phyloP scores from a whole-genome alignment of 108 stramenopile genomes.

The Skeletonema tropicum region DNA sequence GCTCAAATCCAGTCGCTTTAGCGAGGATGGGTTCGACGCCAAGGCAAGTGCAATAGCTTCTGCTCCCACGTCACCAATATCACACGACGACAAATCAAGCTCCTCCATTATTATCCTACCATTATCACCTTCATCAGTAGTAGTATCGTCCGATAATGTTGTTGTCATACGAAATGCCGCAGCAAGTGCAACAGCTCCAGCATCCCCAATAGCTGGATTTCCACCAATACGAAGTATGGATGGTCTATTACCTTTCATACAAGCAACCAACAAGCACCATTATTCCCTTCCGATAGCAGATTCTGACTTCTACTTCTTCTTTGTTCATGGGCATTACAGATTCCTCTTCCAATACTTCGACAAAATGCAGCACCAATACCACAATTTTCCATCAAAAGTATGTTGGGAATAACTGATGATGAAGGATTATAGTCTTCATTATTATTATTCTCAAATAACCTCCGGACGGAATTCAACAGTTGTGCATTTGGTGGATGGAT shows the following conservation, averaged over 20 bases:
- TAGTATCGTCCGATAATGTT: constrained; percentile 10
- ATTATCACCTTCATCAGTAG: constrained; percentile 7
- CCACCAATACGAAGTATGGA: constrained; percentile 49
- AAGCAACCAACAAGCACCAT: not conserved
- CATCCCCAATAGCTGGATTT: constrained; percentile 77
- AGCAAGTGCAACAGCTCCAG: constrained; percentile 75
- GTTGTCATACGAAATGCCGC: constrained; percentile 69
- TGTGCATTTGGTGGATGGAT: constrained; percentile 11
- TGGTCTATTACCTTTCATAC: constrained; percentile 40
- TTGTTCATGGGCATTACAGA: constrained; percentile 41
- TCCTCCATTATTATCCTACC: constrained; percentile 55
- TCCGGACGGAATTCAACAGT: constrained; percentile 31
- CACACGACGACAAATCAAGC: constrained; percentile 76
- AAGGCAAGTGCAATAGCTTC: constrained; percentile 79
- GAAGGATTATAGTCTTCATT: constrained; percentile 8
- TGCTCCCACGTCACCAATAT: constrained; percentile 73
- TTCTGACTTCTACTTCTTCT: constrained; percentile 1
- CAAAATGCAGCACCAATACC: constrained; percentile 74
- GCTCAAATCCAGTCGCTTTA: constrained; percentile 75
- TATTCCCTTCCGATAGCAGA: not conserved
- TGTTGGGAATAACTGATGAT: constrained; percentile 39
- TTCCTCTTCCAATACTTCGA: constrained; percentile 72
- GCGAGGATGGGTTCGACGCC: constrained; percentile 48
- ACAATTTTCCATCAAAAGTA: constrained; percentile 61
- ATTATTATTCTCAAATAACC: constrained; percentile 13